phyloP scores from a whole-genome alignment of 129 eudicot species.

The Ambrosia artemisiifolia region DNA sequence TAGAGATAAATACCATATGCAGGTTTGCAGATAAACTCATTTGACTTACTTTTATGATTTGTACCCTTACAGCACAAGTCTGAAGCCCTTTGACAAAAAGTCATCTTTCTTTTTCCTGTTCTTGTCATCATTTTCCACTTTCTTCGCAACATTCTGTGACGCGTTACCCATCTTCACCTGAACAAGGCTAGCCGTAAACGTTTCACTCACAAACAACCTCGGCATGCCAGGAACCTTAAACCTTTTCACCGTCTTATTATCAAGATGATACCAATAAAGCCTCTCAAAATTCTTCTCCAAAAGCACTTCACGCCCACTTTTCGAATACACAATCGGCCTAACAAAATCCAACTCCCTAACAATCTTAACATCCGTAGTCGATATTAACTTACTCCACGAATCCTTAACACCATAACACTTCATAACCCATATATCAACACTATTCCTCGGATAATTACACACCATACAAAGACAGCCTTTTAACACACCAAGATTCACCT shows the following conservation, averaged over 20 bases:
- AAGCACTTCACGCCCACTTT: conserved; percentile 29
- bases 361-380: conserved; percentile 25
- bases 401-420: conserved; percentile 27
- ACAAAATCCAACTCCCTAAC: conserved; percentile 22
- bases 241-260: conserved; percentile 22
- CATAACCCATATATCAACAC: conserved; percentile 37
- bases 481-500: conserved; percentile 21
- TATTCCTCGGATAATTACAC: conserved; percentile 21
- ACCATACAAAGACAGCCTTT: conserved; percentile 29
- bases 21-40: neutral
- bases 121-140: conserved; percentile 17
- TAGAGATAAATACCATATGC: neutral
- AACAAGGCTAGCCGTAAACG: conserved; percentile 32
- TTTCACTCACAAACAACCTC: conserved; percentile 22
- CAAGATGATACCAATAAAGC: conserved; percentile 39
- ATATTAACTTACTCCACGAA: conserved; percentile 35
- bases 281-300: conserved; percentile 38
- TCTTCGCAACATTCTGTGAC: conserved; percentile 17
- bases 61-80: conserved; percentile 26
- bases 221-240: conserved; percentile 32
- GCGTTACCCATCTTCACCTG: conserved; percentile 28
- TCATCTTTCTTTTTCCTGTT: conserved; percentile 28
- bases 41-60: conserved; percentile 6
- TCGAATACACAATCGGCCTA: conserved; percentile 37
- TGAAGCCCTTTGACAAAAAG: conserved; percentile 39